Percentiles rank a stretch among this genome's conserved stretches.
phyloP scores from a whole-genome alignment of 1,284 basidiomycete genomes.

The Schizopora paradoxa region DNA sequence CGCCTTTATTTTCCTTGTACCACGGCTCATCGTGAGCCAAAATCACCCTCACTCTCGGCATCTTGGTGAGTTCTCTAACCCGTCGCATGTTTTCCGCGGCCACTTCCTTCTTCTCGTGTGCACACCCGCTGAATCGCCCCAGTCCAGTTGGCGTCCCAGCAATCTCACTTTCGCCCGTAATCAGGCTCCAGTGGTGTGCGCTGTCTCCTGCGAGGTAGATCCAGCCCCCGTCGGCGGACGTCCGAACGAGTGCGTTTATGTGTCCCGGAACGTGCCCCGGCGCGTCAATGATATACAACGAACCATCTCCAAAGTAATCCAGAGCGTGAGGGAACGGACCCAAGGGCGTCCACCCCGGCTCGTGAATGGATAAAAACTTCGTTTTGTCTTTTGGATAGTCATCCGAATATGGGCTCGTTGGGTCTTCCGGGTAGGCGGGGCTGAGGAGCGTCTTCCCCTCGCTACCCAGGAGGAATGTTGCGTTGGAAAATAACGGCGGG shows the following conservation, averaged over 20 bases:
- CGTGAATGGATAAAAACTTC: not conserved
- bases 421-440: slow-evolving; percentile 4
- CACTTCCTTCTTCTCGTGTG: slow-evolving; percentile 7
- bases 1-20: slow-evolving; percentile 11
- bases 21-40: slow-evolving; percentile 15
- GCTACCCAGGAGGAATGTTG: slow-evolving; percentile 10
- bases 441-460: not conserved
- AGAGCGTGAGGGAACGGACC: slow-evolving; percentile 19
- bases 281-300: slow-evolving; percentile 17
- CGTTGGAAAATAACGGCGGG: slow-evolving; percentile 5
- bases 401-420: not conserved
- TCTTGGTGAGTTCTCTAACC: not conserved
- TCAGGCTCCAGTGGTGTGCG: slow-evolving; percentile 6
- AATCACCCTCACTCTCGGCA: slow-evolving; percentile 3
- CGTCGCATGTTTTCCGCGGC: slow-evolving; percentile 11
- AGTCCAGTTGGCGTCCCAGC: not conserved
- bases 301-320: slow-evolving; percentile 22
- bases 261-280: slow-evolving; percentile 22
- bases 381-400: not conserved
- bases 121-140: not conserved
- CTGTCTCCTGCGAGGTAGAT: slow-evolving; percentile 15
- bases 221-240: slow-evolving; percentile 12
- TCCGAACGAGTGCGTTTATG: slow-evolving; percentile 20
- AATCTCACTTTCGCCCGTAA: slow-evolving; percentile 15
- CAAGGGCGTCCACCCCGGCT: slow-evolving; percentile 5